phyloP scores from a whole-genome alignment of 192 early-diverging fungal genomes.

The Ambispora gerdemannii region DNA sequence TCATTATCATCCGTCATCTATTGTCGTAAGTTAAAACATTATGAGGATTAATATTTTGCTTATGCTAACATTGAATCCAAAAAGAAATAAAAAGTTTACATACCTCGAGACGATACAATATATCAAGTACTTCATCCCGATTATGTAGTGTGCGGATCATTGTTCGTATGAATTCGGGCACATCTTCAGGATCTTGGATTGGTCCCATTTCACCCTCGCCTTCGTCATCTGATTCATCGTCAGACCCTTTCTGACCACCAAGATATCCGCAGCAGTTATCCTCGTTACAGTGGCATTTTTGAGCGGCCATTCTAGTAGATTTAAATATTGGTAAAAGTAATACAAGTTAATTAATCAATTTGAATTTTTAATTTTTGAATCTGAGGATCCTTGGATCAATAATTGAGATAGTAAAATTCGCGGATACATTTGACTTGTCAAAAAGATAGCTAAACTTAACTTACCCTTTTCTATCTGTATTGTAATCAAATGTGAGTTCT shows the following conservation, averaged over 20 bases:
- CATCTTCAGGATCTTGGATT: neutral
- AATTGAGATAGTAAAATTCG: neutral
- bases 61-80: neutral
- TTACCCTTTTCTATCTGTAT: conserved; percentile 92
- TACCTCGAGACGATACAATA: conserved; percentile 7
- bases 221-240: conserved; percentile 35
- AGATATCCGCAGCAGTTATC: conserved; percentile 85
- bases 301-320: conserved; percentile 71
- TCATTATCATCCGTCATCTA: conserved; percentile 1
- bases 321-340: neutral
- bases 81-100: neutral
- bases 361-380: neutral
- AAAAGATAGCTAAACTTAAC: conserved; percentile 17
- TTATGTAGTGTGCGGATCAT: conserved; percentile 8
- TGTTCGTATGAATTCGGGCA: neutral
- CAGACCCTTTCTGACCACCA: conserved; percentile 75
- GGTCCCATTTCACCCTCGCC: neutral
- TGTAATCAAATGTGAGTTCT: conserved; percentile 98
- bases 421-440: too few species aligned
- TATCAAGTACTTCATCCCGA: neutral
- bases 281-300: conserved; percentile 91
- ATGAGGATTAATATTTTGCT: neutral
- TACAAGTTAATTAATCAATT: conserved; percentile 9
- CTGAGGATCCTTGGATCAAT: neutral
- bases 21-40: neutral